Conservation (phyloP, 2,329 filamentous ascomycete species). For the Trichoderma oligosporum region DNA sequence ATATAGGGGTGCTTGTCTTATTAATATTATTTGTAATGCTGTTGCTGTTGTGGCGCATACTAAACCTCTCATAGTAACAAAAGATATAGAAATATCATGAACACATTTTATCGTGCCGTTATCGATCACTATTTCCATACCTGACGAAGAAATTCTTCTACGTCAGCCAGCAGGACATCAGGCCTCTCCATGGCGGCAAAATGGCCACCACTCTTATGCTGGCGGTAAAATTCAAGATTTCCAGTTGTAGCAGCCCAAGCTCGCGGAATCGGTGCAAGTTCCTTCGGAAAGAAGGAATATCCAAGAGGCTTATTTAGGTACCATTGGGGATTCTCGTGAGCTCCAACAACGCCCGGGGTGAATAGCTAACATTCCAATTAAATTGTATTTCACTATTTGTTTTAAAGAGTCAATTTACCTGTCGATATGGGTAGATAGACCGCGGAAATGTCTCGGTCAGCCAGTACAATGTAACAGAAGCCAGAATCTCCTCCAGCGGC, state of each 20-base stretch:
- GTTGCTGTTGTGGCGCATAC: no score
- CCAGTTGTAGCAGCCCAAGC: constrained; percentile 3
- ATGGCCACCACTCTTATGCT: constrained; percentile 9
- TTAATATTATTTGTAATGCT: neutral
- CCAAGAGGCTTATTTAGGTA: constrained; percentile 10
- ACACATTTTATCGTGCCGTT: neutral
- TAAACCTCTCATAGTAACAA: neutral
- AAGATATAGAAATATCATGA: neutral
- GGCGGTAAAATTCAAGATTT: neutral
- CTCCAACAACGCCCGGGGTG: neutral
- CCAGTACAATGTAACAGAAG: constrained; percentile 12
- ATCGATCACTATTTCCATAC: neutral
- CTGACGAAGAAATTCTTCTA: constrained; percentile 2
- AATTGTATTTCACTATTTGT: neutral
- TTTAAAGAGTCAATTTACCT: neutral
- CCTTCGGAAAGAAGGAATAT: constrained; percentile 9
- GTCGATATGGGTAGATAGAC: constrained; percentile 12
- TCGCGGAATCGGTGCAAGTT: neutral
- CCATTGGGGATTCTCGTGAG: constrained; percentile 3
- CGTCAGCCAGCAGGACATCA: neutral
- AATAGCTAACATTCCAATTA: neutral
- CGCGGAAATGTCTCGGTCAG: constrained; percentile 5
- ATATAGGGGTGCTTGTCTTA: no score
- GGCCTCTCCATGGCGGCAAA: constrained; percentile 14
- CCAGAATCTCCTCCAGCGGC: neutral